Evolutionary conservation across 2,329 filamentous ascomycete genomes (phyloP).

Genomic region (Metarhizium rileyi): DNA sequence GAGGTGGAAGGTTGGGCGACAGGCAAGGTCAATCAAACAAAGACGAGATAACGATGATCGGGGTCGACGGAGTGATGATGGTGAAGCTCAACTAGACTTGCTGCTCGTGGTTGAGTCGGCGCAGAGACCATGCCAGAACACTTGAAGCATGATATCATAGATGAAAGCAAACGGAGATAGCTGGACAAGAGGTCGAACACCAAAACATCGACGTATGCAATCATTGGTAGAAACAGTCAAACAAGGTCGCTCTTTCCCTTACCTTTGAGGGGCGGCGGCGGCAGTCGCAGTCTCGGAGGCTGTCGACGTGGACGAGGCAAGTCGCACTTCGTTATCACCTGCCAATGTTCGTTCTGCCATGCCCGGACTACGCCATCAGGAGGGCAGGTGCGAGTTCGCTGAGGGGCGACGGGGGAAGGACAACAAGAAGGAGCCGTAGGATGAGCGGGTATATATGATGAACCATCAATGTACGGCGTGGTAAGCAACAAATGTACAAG

Average conservation of each 20-base stretch:
- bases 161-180: not conserved
- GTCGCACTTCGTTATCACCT: constrained; percentile 48
- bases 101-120: not conserved
- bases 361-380: constrained; percentile 55
- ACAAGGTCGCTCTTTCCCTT: constrained; percentile 7
- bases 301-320: constrained; percentile 31
- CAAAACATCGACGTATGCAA: not conserved
- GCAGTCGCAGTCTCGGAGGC: constrained; percentile 18
- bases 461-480: not conserved
- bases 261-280: constrained; percentile 18
- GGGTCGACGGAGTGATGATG: not conserved
- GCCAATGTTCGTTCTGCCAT: constrained; percentile 54
- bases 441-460: not conserved
- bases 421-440: not conserved
- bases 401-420: constrained; percentile 7
- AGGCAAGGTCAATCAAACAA: constrained; percentile 5
- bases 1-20: not conserved
- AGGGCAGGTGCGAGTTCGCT: constrained; percentile 28
- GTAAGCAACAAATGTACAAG: not conserved
- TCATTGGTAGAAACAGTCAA: constrained; percentile 1
- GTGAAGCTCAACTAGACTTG: not conserved
- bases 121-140: not conserved
- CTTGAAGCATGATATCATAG: constrained; percentile 1
- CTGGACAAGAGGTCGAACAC: not conserved
- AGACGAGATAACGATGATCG: constrained; percentile 5